phyloP scores from a whole-genome alignment of 805 yeast species.

The Wickerhamomyces hampshirensis region DNA sequence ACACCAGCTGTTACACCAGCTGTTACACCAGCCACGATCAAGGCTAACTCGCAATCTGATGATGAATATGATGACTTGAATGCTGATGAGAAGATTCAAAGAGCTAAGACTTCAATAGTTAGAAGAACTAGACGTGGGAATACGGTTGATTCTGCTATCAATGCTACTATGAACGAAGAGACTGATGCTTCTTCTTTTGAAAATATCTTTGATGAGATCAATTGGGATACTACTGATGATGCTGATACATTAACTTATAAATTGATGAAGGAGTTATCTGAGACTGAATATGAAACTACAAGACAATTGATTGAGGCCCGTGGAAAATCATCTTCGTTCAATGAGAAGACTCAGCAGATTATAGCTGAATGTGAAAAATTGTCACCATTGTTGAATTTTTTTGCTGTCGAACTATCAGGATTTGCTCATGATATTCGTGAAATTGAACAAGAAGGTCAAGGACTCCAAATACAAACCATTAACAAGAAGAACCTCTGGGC shows the following conservation, averaged over 20 bases:
- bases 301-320: slow-evolving; percentile 49
- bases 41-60: slow-evolving; percentile 12
- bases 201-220: slow-evolving; percentile 71
- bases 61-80: slow-evolving; percentile 16
- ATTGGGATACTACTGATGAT: slow-evolving; percentile 70
- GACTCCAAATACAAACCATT: slow-evolving; percentile 76
- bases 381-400: slow-evolving; percentile 49
- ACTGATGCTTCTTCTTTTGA: slow-evolving; percentile 33
- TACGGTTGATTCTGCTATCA: slow-evolving; percentile 30
- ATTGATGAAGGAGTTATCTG: slow-evolving; percentile 53
- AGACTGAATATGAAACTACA: slow-evolving; percentile 59
- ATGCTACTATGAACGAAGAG: slow-evolving; percentile 20
- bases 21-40: slow-evolving; percentile 15
- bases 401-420: slow-evolving; percentile 56
- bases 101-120: slow-evolving; percentile 7
- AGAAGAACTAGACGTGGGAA: slow-evolving; percentile 20
- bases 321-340: slow-evolving; percentile 37
- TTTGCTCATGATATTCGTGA: slow-evolving; percentile 64
- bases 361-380: slow-evolving; percentile 50
- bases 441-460: slow-evolving; percentile 72
- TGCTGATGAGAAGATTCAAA: slow-evolving; percentile 7
- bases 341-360: slow-evolving; percentile 38
- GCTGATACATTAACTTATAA: slow-evolving; percentile 52
- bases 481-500: slow-evolving; percentile 73
- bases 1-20: slow-evolving; percentile 4